Evolutionary conservation across 208 protist species (phyloP), one percentile per base, ranked within the genome.

Genomic region (Trichomonas gallinae): DNA sequence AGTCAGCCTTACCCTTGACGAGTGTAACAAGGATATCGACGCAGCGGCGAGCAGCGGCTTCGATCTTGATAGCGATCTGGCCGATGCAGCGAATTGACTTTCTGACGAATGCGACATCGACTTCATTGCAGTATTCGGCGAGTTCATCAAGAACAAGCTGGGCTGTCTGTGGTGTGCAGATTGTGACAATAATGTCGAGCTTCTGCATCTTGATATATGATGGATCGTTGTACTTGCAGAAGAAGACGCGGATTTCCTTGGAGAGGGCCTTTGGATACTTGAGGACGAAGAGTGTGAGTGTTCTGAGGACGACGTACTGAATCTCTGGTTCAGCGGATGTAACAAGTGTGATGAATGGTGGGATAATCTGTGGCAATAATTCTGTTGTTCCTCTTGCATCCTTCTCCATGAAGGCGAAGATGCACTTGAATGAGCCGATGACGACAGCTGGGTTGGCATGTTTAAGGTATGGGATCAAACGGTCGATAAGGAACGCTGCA

Each of bases 401-500:
- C 97, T 97, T 98, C 97, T 98, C 96, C 98, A 96, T 96, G 98
- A 98, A 96, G 97, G 98, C n/a, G 98, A 97, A 45, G 99, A 98
- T 21, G 99, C 98, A 97, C 99, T 99, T 46, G 96, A 99, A 98
- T 31, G 99, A 98, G 0, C 98, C 98, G 96, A 99, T 98, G 44
- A 99, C 99, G 38, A 99, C 99, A n/a, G 99, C 98, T 4, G 98
- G 98, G 98, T 99, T 99, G 45, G 98, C 98, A 97, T 99, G 99
- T 96, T 98, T 98, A 38, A 99, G 98, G 45, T 99, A 98, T 42
- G 99, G 98, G 42, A 98, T 96, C 44, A 99, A 98, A 72, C 99
- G 98, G 91, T 99, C 98, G 82, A 98, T 97, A 45, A 99, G 98
- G 88, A 96, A 97, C 97, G 99, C 98, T 85, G 99, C 97, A 97